A percentile compares a stretch with the other conserved stretches of the same genome.
Conservation (phyloP, 1,139 yeast species). For the Saccharomyces hybrid region DNA sequence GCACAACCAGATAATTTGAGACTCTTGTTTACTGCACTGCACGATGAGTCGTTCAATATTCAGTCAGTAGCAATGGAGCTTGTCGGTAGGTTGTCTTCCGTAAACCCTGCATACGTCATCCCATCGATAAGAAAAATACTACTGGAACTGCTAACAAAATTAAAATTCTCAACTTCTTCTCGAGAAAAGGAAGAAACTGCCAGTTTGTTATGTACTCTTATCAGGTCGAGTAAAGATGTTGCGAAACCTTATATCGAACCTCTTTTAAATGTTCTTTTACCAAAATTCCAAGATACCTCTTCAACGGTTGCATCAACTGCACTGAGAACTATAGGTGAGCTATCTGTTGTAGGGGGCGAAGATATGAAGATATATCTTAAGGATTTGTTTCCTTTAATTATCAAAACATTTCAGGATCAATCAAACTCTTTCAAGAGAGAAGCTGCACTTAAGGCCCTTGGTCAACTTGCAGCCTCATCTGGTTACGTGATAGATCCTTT, state of each 20-base stretch:
- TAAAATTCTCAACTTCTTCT: conserved; percentile 72
- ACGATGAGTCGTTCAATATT: conserved; percentile 82
- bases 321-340: conserved; percentile 78
- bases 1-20: conserved; percentile 91
- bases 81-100: conserved; percentile 74
- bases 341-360: conserved; percentile 84
- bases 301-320: conserved; percentile 83
- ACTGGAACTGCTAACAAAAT: conserved; percentile 74
- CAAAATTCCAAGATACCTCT: conserved; percentile 63
- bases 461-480: conserved; percentile 82
- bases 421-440: conserved; percentile 82
- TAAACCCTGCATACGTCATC: conserved; percentile 92
- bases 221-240: conserved; percentile 69
- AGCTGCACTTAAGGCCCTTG: conserved; percentile 80
- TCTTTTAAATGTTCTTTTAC: conserved; percentile 72
- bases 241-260: conserved; percentile 89
- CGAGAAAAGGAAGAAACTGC: conserved; percentile 87
- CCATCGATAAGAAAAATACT: conserved; percentile 84
- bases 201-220: conserved; percentile 59
- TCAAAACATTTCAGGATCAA: conserved; percentile 88
- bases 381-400: conserved; percentile 74
- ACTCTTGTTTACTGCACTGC: conserved; percentile 75
- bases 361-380: conserved; percentile 66
- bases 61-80: conserved; percentile 72
- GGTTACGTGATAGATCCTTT: conserved; percentile 96